Evolutionary conservation across 179 eudicot genomes (phyloP).

Genomic region (Corrigiola litoralis): DNA sequence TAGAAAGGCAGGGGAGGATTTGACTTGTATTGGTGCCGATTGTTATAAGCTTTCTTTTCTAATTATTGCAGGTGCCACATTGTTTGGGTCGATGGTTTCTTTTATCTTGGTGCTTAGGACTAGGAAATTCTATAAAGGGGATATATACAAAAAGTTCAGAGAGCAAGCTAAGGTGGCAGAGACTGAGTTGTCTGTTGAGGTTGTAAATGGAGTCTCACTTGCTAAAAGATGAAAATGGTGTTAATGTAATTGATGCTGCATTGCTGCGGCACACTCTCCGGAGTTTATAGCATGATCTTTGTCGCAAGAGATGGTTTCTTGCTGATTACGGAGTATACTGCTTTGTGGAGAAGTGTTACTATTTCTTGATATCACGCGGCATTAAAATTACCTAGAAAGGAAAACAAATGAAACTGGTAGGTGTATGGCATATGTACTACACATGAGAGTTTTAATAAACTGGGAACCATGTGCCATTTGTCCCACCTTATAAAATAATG

Average conservation of each 20-base stretch:
- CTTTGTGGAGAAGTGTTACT: no score
- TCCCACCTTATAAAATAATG: no score
- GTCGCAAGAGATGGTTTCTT: no score
- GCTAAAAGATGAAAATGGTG: neutral
- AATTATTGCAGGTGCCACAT: constrained; percentile 12
- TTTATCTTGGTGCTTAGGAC: constrained; percentile 11
- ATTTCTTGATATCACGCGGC: no score
- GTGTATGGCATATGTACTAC: no score
- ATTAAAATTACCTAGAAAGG: no score
- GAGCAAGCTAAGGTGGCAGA: neutral
- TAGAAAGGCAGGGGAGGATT: constrained; percentile 11
- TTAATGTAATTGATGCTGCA: neutral
- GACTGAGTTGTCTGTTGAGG: neutral
- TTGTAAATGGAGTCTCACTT: neutral
- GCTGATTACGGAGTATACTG: no score
- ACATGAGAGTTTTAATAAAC: no score
- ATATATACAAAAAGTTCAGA: constrained; percentile 10
- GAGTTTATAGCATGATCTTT: no score
- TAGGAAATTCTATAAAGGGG: constrained; percentile 15
- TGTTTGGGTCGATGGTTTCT: constrained; percentile 10
- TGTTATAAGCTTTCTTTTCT: constrained; percentile 15
- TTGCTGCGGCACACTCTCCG: no score
- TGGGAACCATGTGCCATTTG: no score
- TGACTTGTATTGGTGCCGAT: constrained; percentile 1
- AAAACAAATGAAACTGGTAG: no score